Base-by-base conservation (phyloP, 208 protist genomes). In the Trypanosomatidae sp. region DNA sequence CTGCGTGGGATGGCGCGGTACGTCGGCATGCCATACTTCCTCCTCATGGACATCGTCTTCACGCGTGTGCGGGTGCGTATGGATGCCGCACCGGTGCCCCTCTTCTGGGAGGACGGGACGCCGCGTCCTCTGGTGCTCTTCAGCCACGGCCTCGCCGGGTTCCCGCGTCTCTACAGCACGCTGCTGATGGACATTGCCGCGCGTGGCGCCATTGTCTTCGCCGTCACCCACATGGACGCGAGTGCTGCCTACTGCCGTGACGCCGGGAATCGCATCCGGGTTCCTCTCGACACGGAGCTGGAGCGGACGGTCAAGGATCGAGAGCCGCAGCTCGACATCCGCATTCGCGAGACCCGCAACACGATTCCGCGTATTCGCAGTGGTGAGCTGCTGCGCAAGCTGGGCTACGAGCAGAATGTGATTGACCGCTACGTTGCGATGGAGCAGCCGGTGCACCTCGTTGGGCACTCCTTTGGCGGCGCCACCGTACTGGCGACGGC, bases 401-500 rank as follows among this genome's bases (percentile, higher is more conserved):
- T 91, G 6, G 86, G 82, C 15, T 88, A 79, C 60, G 46, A 66
- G 0, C 25, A 66, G 36, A 36, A 56, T 5, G 77, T 87, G n/a
- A 71, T 88, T 55, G n/a, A 78, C 1, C 17, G 13, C 6, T 92
- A 80, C 71, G 6, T 86, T 6, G 55, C 43, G 10, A 22, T 50
- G 36, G 46, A 76, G 13, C 73, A 66, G 15, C 62, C 49, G 19
- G 41, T 92, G 1, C 71, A 84, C 50, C 75, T 97, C 1, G 67
- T 85, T 7, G 92, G 92, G 7, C 92, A 97, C 72, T 97, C 92
- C 44, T 97, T 97, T 73, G 92, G 92, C 50, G 92, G 87, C 1
- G 75, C 92, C 5, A 91, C 92, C 6, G 85, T 69, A 7, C 72
- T 97, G 43, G 79, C 77, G 19, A 46, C 80, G 7, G 83, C 88